Evolutionary conservation across 2,329 filamentous ascomycete species (phyloP).

Genomic region (Cladosporium cucumerinum): DNA sequence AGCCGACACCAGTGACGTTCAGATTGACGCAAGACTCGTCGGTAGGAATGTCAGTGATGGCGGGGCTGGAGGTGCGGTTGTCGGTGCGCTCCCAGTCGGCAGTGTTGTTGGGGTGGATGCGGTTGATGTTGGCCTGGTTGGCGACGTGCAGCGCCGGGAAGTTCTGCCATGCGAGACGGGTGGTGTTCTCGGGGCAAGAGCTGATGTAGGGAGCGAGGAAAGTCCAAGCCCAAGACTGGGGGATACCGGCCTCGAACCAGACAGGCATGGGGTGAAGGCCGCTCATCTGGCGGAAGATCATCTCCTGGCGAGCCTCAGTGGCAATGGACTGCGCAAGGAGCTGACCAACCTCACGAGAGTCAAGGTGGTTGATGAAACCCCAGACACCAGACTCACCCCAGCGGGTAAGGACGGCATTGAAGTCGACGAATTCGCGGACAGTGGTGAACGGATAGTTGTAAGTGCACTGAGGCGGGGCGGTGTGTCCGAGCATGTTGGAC

Average conservation of each 20-base stretch:
- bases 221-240: conserved; percentile 82
- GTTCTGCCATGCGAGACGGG: conserved; percentile 79
- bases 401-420: conserved; percentile 79
- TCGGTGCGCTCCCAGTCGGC: conserved; percentile 63
- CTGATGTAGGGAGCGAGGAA: conserved; percentile 77
- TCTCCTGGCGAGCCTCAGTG: conserved; percentile 76
- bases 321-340: conserved; percentile 73
- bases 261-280: conserved; percentile 78
- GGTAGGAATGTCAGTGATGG: conserved; percentile 44
- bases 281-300: conserved; percentile 79
- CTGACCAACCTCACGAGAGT: conserved; percentile 70
- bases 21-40: conserved; percentile 58
- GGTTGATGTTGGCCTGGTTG: conserved; percentile 73
- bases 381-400: conserved; percentile 77
- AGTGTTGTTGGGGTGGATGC: conserved; percentile 60
- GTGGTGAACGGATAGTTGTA: conserved; percentile 79
- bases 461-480: conserved; percentile 67
- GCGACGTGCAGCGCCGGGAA: conserved; percentile 68
- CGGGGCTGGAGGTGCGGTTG: conserved; percentile 55
- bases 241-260: conserved; percentile 76
- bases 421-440: conserved; percentile 75
- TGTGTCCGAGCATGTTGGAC: conserved; percentile 72
- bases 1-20: conserved; percentile 54
- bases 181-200: conserved; percentile 69
- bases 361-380: conserved; percentile 74